phyloP scores from a whole-genome alignment of 768 basidiomycete genomes.

The Pleurotus ostreatus region DNA sequence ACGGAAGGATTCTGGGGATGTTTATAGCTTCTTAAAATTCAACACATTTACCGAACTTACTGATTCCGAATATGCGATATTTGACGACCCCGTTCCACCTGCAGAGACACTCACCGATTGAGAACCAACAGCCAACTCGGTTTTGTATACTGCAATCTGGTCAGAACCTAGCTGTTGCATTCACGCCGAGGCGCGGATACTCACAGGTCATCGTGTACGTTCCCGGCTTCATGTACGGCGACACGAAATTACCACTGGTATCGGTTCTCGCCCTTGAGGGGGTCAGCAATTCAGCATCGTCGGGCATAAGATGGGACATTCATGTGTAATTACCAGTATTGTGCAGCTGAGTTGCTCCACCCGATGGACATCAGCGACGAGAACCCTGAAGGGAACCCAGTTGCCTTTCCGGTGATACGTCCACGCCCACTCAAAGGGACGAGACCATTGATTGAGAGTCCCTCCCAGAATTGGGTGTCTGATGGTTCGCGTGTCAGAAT shows the following conservation, averaged over 20 bases:
- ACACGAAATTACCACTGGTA: conserved; percentile 26
- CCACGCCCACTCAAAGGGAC: conserved; percentile 23
- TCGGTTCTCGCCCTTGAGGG: conserved; percentile 24
- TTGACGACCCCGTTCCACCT: conserved; percentile 21
- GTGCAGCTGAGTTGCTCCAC: conserved; percentile 24
- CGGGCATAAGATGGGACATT: no score
- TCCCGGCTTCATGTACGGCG: conserved; percentile 40
- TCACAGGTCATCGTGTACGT: conserved; percentile 39
- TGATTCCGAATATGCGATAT: conserved; percentile 27
- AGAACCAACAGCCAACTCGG: conserved; percentile 26
- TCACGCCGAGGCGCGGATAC: conserved; percentile 2
- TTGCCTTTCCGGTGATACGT: conserved; percentile 24
- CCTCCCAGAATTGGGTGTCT: conserved; percentile 28
- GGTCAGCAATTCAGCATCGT: no score
- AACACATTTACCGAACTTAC: conserved; percentile 13
- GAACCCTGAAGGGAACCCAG: conserved; percentile 20
- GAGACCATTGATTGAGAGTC: conserved; percentile 19
- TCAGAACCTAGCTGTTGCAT: neutral
- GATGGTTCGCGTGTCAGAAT: neutral
- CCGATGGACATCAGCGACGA: conserved; percentile 19
- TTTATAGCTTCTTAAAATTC: neutral
- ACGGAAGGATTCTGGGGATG: conserved; percentile 19
- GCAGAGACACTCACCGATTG: conserved; percentile 22
- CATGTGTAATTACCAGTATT: conserved; percentile 24
- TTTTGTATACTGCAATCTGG: conserved; percentile 28